A percentile compares a stretch with the other conserved stretches of the same genome.
These are phyloP conservation scores for Phaffia tasmanica DNA, from an alignment of 768 basidiomycete species.

Conservation along the genomic window DNA sequence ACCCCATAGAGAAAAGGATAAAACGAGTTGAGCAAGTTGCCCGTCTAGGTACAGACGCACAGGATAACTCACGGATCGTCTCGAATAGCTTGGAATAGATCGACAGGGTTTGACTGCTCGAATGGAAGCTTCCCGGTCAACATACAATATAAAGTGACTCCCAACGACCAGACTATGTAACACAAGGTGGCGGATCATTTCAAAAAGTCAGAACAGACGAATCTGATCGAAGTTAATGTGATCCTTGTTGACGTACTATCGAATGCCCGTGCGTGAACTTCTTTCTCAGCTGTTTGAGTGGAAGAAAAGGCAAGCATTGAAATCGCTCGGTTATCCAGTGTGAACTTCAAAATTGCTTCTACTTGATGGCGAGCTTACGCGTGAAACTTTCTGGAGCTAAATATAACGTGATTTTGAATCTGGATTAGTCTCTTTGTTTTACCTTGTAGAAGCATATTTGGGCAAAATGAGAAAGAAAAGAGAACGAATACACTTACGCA, in stretches of 20 bases:
- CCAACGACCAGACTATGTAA: constrained; percentile 23
- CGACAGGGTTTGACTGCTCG: constrained; percentile 34
- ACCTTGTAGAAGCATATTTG: neutral
- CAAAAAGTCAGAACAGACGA: neutral
- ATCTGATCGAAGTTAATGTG: neutral
- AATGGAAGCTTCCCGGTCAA: constrained; percentile 36
- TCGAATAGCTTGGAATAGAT: constrained; percentile 36
- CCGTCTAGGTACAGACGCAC: neutral
- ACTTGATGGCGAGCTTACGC: too few relatives aligned
- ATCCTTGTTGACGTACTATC: too few relatives aligned
- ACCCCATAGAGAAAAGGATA: too few relatives aligned
- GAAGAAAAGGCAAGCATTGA: neutral
- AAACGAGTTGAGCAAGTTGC: neutral
- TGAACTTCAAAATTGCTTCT: too few relatives aligned
- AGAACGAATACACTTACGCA: constrained; percentile 34
- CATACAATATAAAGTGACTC: constrained; percentile 39
- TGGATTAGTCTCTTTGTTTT: neutral
- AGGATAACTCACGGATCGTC: constrained; percentile 31
- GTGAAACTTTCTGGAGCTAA: too few relatives aligned
- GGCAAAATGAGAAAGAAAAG: too few relatives aligned
- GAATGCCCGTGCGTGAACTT: too few relatives aligned
- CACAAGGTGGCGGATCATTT: neutral
- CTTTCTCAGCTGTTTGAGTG: neutral
- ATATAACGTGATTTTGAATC: too few relatives aligned
- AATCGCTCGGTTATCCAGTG: too few relatives aligned